Evolutionary conservation across 164 flowering plant species (phyloP).

Genomic region (Vitis labrusca): DNA sequence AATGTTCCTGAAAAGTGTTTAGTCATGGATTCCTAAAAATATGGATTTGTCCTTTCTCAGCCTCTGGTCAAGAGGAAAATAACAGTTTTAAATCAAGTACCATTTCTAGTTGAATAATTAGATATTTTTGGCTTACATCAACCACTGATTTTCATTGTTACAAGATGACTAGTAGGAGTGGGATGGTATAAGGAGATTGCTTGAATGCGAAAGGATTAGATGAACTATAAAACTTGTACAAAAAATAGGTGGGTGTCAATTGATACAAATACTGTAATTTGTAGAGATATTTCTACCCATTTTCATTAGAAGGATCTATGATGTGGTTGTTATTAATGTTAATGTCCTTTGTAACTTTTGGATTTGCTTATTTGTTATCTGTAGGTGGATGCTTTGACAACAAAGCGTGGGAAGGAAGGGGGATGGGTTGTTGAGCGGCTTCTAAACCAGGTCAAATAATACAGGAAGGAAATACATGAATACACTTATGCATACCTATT

Average conservation of each 20-base stretch:
- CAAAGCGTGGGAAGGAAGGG: conserved; percentile 80
- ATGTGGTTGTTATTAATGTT: background rate
- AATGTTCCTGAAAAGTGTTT: too few relatives aligned
- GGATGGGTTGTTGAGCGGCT: conserved; percentile 85
- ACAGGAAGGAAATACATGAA: background rate
- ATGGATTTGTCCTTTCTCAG: background rate
- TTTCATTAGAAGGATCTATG: background rate
- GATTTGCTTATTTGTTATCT: conserved; percentile 8
- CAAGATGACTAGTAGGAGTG: background rate
- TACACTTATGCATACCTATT: background rate
- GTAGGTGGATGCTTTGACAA: conserved; percentile 93
- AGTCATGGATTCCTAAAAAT: too few relatives aligned
- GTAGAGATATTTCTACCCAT: too few relatives aligned
- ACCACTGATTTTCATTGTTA: background rate
- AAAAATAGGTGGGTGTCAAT: too few relatives aligned
- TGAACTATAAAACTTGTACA: too few relatives aligned
- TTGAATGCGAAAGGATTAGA: too few relatives aligned
- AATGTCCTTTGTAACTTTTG: background rate
- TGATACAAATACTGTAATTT: too few relatives aligned
- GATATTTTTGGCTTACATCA: background rate
- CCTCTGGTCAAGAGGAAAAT: too few relatives aligned
- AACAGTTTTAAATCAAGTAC: too few relatives aligned
- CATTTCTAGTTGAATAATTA: background rate
- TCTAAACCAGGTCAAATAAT: conserved; percentile 65
- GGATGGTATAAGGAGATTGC: too few relatives aligned